A percentile compares a stretch with the other conserved stretches of the same genome.
phyloP scores from a whole-genome alignment of 768 basidiomycete genomes.

The Pulveroboletus sp. region DNA sequence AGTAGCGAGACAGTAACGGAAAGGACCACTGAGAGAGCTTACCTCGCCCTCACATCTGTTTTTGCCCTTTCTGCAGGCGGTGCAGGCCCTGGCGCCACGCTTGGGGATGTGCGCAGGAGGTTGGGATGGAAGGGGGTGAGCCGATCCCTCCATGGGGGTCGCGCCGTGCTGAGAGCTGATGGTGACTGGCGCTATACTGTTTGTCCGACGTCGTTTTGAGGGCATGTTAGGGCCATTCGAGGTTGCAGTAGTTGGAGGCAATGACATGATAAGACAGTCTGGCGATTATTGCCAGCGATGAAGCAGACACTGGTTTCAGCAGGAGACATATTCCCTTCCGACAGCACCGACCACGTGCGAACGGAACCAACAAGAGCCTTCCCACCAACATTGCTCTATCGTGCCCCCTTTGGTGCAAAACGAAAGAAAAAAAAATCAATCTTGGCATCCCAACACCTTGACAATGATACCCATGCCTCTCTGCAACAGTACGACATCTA shows the following conservation, averaged over 20 bases:
- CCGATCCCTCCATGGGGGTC: slow-evolving; percentile 30
- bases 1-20: slow-evolving; percentile 38
- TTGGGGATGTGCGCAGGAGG: slow-evolving; percentile 69
- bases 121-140: slow-evolving; percentile 26
- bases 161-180: slow-evolving; percentile 19
- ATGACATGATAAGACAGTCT: slow-evolving; percentile 46
- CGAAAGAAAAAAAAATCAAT: no score
- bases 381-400: no score
- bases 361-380: not conserved
- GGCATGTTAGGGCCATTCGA: slow-evolving; percentile 53
- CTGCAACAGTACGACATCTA: no score
- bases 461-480: no score
- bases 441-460: no score
- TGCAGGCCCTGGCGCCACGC: slow-evolving; percentile 85
- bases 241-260: slow-evolving; percentile 56
- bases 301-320: slow-evolving; percentile 12
- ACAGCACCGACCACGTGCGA: slow-evolving; percentile 13
- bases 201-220: slow-evolving; percentile 55
- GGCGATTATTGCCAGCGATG: slow-evolving; percentile 14
- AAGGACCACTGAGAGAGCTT: slow-evolving; percentile 32
- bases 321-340: slow-evolving; percentile 9
- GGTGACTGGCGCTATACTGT: slow-evolving; percentile 21
- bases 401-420: not conserved
- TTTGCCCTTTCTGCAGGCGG: slow-evolving; percentile 86
- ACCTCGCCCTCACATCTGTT: slow-evolving; percentile 94